Base-by-base conservation (phyloP, 805 yeast genomes). In the Maudiozyma saulgeensis region DNA sequence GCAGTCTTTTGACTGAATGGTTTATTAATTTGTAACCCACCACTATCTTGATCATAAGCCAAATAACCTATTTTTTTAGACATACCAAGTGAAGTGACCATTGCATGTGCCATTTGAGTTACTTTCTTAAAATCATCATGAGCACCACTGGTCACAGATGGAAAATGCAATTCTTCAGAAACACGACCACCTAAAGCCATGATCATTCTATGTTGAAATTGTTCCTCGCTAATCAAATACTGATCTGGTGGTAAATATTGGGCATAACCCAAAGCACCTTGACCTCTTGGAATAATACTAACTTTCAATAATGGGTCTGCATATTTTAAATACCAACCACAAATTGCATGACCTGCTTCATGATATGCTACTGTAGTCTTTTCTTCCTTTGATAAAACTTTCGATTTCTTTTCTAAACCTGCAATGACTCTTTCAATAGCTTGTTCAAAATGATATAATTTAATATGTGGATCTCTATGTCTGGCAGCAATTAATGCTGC, bases 311-410 rank as follows among this genome's bases (percentile, higher is more conserved):
- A 71, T 7, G 97, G 97, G 65, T 89, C 96, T 11, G 97, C 96
- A 69, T 71, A 81, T 68, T 81, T 78, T 62, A 89, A 74, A 63
- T 73, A 87, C 97, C 96, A 90, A 21, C 96, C 97, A 68, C 96
- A 86, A 45, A 89, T 84, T 4, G 97, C 97, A 66, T 89, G 97
- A 0, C 97, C 97, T 1, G 97, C 97, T 69, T 89, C 97, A 67
- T 89, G 97, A 64, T 86, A 89, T 0, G 96, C 96, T 45, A 89
- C 96, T 32, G 86, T 79, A 56, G 73, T 79, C 72, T 87, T 86
- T 67, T 90, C 96, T 35, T 84, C 87, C 9, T 83, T 82, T 6
- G 87, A 80, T 47, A 89, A 72, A 8, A 90, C 81, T 63, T 82
- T 79, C 0, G 93, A 80, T 63, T 87, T 87, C 68, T 84, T 84